phyloP scores from a whole-genome alignment of 2,329 filamentous ascomycete genomes.

The Trichoderma guizhouense region DNA sequence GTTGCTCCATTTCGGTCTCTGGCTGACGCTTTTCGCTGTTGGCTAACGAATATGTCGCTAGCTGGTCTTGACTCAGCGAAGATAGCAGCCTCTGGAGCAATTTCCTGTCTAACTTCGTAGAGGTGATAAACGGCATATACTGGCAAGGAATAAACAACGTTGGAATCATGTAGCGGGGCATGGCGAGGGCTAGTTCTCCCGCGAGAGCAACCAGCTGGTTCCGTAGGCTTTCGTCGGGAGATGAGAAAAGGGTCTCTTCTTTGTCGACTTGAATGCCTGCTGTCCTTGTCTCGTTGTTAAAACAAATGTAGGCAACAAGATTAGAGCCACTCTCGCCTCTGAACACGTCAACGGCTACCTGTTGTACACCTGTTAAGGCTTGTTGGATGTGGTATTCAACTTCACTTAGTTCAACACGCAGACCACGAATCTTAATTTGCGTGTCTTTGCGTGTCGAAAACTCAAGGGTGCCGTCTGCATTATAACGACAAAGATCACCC shows the following conservation, averaged over 20 bases:
- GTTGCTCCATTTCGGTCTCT: slow-evolving; percentile 13
- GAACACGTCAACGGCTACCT: slow-evolving; percentile 13
- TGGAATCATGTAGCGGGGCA: slow-evolving; percentile 24
- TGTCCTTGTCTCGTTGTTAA: neutral
- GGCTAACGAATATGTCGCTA: neutral
- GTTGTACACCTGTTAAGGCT: neutral
- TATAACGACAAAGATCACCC: slow-evolving; percentile 43
- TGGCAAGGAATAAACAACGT: slow-evolving; percentile 19
- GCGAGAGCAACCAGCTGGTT: slow-evolving; percentile 9
- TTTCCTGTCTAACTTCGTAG: slow-evolving; percentile 17
- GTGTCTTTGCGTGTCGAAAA: slow-evolving; percentile 53
- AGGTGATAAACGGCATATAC: slow-evolving; percentile 20
- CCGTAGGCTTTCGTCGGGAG: slow-evolving; percentile 3
- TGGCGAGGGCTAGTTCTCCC: neutral
- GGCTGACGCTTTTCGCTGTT: slow-evolving; percentile 17
- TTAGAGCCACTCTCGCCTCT: neutral
- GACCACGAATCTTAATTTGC: slow-evolving; percentile 56
- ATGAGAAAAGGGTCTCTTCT: slow-evolving; percentile 11
- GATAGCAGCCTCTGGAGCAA: neutral
- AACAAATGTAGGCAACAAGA: slow-evolving; percentile 7
- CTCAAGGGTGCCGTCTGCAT: slow-evolving; percentile 36
- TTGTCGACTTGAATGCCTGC: neutral
- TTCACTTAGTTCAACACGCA: slow-evolving; percentile 44
- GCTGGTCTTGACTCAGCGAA: neutral
- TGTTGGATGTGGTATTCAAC: slow-evolving; percentile 21